A percentile compares a stretch with the other conserved stretches of the same genome.
Evolutionary conservation across 78 protist species (phyloP).

Genomic region (Dictyostelium purpureum): DNA sequence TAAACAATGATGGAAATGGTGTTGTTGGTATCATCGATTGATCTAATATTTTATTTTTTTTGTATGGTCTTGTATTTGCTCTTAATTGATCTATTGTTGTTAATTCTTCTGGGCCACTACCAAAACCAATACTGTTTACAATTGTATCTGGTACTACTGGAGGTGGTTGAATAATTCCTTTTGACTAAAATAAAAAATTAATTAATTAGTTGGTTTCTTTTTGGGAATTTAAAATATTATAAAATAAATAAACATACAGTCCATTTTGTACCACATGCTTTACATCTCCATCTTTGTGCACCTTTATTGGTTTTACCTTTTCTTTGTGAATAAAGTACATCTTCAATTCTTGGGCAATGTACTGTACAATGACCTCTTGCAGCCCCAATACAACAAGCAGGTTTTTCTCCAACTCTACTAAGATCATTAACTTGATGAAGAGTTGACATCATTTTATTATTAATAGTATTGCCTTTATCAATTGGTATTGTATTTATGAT

Average conservation of each 20-base stretch:
- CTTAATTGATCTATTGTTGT: conserved; percentile 20
- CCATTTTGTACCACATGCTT: conserved; percentile 81
- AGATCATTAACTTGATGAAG: not conserved
- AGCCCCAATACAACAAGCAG: conserved; percentile 50
- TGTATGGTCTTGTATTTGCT: conserved; percentile 30
- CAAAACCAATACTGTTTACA: conserved; percentile 48
- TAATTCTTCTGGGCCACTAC: conserved; percentile 69
- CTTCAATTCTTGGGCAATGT: conserved; percentile 74
- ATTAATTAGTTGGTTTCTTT: not conserved
- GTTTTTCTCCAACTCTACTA: conserved; percentile 12
- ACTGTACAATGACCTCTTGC: conserved; percentile 70
- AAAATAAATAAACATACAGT: conserved; percentile 47
- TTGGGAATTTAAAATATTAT: not conserved
- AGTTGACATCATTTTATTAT: conserved; percentile 36
- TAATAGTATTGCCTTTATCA: too few relatives aligned
- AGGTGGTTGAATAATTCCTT: conserved; percentile 30
- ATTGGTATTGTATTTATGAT: too few relatives aligned
- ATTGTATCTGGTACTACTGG: conserved; percentile 74
- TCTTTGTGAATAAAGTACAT: conserved; percentile 65
- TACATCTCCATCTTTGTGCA: conserved; percentile 73
- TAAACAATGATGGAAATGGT: conserved; percentile 24
- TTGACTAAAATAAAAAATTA: conserved; percentile 29
- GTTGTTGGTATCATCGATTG: not conserved
- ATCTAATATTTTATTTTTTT: conserved; percentile 13
- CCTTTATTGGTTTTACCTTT: conserved; percentile 79